Percentiles rank a stretch among this genome's conserved stretches.
These are phyloP conservation scores for Pseudocercospora fuligena DNA, from an alignment of 2,329 filamentous ascomycete species.

Conservation along the genomic window DNA sequence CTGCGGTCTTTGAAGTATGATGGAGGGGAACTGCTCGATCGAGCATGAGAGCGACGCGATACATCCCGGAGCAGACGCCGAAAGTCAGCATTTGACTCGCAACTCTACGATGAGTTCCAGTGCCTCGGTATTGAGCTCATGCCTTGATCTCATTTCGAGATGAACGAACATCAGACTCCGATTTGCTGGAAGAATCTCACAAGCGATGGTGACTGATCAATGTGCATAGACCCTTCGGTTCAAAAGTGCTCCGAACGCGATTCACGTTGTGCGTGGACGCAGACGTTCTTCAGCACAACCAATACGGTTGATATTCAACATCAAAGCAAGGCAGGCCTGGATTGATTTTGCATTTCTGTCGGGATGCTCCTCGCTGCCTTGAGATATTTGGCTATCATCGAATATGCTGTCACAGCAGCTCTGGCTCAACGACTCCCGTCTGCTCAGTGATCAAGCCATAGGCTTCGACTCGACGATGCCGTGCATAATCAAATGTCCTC, in stretches of 20 bases:
- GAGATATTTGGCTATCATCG: neutral
- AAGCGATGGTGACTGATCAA: too few species aligned
- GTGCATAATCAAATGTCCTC: constrained; percentile 53
- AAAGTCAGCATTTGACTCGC: neutral
- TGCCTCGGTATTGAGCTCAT: neutral
- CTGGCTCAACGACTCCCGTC: constrained; percentile 48
- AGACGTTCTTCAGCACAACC: too few species aligned
- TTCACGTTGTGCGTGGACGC: too few species aligned
- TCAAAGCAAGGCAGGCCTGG: too few species aligned
- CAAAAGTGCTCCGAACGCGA: too few species aligned
- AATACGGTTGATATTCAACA: too few species aligned
- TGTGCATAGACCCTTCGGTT: too few species aligned
- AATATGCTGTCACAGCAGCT: constrained; percentile 31
- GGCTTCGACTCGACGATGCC: constrained; percentile 52
- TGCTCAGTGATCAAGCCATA: constrained; percentile 49
- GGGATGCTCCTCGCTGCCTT: too few species aligned
- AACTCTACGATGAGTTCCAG: neutral
- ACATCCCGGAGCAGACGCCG: neutral
- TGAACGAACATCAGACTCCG: too few species aligned
- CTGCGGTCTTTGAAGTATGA: neutral
- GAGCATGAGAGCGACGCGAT: neutral
- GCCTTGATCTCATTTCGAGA: too few species aligned
- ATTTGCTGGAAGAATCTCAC: too few species aligned
- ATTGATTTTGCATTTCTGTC: too few species aligned
- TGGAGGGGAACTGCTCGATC: neutral